These are phyloP conservation scores for Paramyrothecium roridum DNA, from an alignment of 2,329 filamentous ascomycete species.

Conservation along the genomic window DNA sequence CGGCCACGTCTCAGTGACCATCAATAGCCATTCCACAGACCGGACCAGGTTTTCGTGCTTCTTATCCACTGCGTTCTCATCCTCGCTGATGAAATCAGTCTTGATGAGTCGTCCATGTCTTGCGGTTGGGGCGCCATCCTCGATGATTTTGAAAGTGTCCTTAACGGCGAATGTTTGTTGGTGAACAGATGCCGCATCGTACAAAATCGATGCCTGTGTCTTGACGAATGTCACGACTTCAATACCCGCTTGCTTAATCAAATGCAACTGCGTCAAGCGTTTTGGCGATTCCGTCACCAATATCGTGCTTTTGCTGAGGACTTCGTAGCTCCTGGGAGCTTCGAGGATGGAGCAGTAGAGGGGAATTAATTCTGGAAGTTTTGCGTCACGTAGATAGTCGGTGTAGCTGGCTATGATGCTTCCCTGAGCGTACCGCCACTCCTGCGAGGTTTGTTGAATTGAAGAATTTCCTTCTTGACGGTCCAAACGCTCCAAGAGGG, in stretches of 20 bases:
- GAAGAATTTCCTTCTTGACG: slow-evolving; percentile 11
- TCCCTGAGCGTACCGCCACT: slow-evolving; percentile 53
- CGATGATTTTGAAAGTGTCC: slow-evolving; percentile 48
- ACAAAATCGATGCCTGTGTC: slow-evolving; percentile 57
- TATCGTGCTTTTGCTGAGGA: slow-evolving; percentile 74
- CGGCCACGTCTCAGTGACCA: slow-evolving; percentile 69
- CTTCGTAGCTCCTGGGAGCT: slow-evolving; percentile 60
- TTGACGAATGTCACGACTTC: slow-evolving; percentile 71
- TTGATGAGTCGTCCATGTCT: slow-evolving; percentile 60
- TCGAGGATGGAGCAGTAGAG: slow-evolving; percentile 82
- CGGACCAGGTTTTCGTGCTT: slow-evolving; percentile 72
- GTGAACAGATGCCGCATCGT: slow-evolving; percentile 40
- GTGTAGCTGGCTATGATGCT: slow-evolving; percentile 81
- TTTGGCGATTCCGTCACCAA: slow-evolving; percentile 64
- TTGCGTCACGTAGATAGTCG: slow-evolving; percentile 68
- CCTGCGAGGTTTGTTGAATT: slow-evolving; percentile 9
- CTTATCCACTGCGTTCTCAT: slow-evolving; percentile 48
- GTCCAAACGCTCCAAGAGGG: slow-evolving; percentile 62
- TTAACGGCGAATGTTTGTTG: slow-evolving; percentile 32
- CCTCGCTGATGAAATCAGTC: slow-evolving; percentile 66
- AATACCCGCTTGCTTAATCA: slow-evolving; percentile 74
- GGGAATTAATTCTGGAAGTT: slow-evolving; percentile 76
- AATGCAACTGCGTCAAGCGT: slow-evolving; percentile 64
- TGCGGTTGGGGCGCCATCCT: slow-evolving; percentile 27
- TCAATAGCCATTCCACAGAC: slow-evolving; percentile 79